A percentile compares a stretch with the other conserved stretches of the same genome.
These are phyloP conservation scores for Paxillus rubicundulus DNA, from an alignment of 768 basidiomycete species.

Conservation along the genomic window DNA sequence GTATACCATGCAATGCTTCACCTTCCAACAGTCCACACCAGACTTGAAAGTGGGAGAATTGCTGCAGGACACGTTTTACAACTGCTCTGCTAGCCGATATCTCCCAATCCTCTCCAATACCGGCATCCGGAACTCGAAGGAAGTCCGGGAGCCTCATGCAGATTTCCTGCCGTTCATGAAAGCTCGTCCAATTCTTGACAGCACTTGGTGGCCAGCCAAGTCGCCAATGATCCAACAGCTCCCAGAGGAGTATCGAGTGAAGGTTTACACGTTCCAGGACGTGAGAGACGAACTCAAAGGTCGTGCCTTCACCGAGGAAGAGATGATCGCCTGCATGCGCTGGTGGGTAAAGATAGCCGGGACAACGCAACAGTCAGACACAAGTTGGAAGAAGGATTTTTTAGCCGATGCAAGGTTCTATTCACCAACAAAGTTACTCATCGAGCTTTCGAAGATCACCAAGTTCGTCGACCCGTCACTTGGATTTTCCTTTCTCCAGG, in stretches of 20 bases:
- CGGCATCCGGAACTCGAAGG: conserved; percentile 62
- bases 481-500: conserved; percentile 48
- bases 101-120: conserved; percentile 74
- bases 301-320: conserved; percentile 61
- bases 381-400: conserved; percentile 1
- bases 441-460: conserved; percentile 39
- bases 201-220: conserved; percentile 24
- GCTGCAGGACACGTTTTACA: conserved; percentile 75
- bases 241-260: conserved; percentile 61
- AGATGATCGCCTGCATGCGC: conserved; percentile 74
- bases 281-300: conserved; percentile 68
- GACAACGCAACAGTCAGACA: no score
- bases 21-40: conserved; percentile 82
- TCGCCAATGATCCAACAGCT: conserved; percentile 58
- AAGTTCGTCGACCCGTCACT: conserved; percentile 63
- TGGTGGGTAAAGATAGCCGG: conserved; percentile 65
- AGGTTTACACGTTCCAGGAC: conserved; percentile 70
- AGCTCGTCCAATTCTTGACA: conserved; percentile 59
- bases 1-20: conserved; percentile 86
- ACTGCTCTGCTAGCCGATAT: conserved; percentile 44
- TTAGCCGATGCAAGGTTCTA: conserved; percentile 22
- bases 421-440: conserved; percentile 23
- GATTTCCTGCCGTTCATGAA: conserved; percentile 71
- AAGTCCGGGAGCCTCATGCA: conserved; percentile 69
- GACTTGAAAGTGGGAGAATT: conserved; percentile 65